Evolutionary conservation across 1,284 basidiomycete genomes (phyloP), one percentile per base, ranked within the genome.

Genomic region (Athelia psychrophila): DNA sequence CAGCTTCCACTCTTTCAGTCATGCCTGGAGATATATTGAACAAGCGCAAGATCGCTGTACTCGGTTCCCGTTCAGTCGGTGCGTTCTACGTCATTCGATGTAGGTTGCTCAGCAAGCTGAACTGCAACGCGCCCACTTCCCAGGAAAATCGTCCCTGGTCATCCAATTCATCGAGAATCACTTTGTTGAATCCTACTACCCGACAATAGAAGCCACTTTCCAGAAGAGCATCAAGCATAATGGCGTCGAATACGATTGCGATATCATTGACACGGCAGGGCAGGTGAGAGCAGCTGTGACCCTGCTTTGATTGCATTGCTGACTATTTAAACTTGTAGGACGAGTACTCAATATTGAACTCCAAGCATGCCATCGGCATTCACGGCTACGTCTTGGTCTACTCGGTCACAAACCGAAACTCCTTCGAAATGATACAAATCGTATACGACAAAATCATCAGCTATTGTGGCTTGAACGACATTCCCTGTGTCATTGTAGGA

Each of bases 221-320:
- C 80, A 85, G 58, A 98, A 97, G 79, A 81, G 78, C 46, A 83
- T 98, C 71, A 83, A 81, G 58, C 85, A 89, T 76, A 89, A 91
- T 55, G 93, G 93, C 51, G 77, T 83, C 44, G 88, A 95, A 59
- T 98, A 93, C 66, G 85, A 93, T 59, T 94, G 93, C 75, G 95
- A 98, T 75, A 98, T 99, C 75, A 93, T 99, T 66, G 97, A 99
- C 73, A 98, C 95, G 54, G 97, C 97, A 51, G 97, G 97, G 47
- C 95, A 99, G 83, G 88, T 83, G 52, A 55, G 8, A 6, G 44
- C 15, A 46, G 8, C 44, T 46, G n/a, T 73, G 50, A 64, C 77
- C 59, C 75, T 71, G 63, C n/a, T 46, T 24, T 23, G 19, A 10
- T 30, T 46, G 27, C 30, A 42, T 44, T 44, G n/a, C 33, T 35